Evolutionary conservation across 352 stramenopile genomes (phyloP).

Genomic region (Peronospora destructor): DNA sequence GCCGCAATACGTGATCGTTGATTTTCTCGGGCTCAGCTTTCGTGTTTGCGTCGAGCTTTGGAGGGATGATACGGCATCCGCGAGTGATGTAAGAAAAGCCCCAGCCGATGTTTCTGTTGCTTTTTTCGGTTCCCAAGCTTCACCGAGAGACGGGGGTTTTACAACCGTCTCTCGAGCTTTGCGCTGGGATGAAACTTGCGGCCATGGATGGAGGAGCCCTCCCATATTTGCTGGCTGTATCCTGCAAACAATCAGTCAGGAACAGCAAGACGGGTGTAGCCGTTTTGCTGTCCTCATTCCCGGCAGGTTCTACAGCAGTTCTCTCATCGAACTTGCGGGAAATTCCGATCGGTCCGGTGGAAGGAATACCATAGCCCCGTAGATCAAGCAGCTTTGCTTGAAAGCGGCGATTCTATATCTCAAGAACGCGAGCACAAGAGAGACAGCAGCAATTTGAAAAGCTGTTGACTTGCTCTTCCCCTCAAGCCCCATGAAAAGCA

Average conservation of each 20-base stretch:
- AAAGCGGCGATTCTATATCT: slow-evolving; percentile 29
- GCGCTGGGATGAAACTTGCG: slow-evolving; percentile 16
- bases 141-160: no score
- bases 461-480: slow-evolving; percentile 7
- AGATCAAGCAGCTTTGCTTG: slow-evolving; percentile 41
- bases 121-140: no score
- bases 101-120: no score
- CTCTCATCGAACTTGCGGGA: not conserved
- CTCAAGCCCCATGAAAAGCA: slow-evolving; percentile 1
- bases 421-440: slow-evolving; percentile 7
- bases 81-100: no score
- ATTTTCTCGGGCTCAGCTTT: no score
- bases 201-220: not conserved
- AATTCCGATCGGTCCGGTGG: slow-evolving; percentile 1
- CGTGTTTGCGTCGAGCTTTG: no score
- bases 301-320: slow-evolving; percentile 15
- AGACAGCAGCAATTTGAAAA: slow-evolving; percentile 11
- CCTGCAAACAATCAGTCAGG: slow-evolving; percentile 1
- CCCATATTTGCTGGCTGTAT: not conserved
- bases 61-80: no score
- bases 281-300: slow-evolving; percentile 16
- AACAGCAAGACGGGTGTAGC: slow-evolving; percentile 11
- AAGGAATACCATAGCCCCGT: slow-evolving; percentile 2
- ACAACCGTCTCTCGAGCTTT: slow-evolving; percentile 36
- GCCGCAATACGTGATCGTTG: no score